A percentile compares a stretch with the other conserved stretches of the same genome.
These are phyloP conservation scores for Diaporthe nobilis DNA, from an alignment of 2,329 filamentous ascomycete genomes.

Conservation along the genomic window DNA sequence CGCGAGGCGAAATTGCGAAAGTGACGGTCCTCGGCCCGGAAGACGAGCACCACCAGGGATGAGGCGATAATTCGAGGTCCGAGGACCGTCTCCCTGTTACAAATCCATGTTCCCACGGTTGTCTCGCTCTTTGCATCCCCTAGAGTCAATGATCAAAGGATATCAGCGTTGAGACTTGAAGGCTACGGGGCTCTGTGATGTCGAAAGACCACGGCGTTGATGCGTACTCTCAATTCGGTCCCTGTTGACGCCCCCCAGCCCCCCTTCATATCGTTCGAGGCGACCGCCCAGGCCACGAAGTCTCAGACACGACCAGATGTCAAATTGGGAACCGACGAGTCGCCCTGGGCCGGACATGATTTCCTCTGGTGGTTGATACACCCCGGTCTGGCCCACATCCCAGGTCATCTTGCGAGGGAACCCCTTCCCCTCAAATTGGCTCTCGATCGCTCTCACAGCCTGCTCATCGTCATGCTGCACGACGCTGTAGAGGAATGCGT, in stretches of 20 bases:
- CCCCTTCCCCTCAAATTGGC: not conserved
- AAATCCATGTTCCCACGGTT: constrained; percentile 7
- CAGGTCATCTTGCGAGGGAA: constrained; percentile 1
- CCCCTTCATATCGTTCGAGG: not conserved
- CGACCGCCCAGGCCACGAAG: constrained; percentile 2
- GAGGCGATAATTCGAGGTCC: constrained; percentile 6
- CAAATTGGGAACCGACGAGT: not conserved
- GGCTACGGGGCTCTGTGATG: too few species aligned
- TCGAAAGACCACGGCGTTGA: too few species aligned
- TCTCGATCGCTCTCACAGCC: not conserved
- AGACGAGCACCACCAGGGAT: not conserved
- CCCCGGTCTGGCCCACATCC: not conserved
- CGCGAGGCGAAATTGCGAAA: constrained; percentile 1
- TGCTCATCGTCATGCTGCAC: not conserved
- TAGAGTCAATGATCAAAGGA: not conserved
- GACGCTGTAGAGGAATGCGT: not conserved
- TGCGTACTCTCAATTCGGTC: not conserved
- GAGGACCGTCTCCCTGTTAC: not conserved
- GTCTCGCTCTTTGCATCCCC: constrained; percentile 11
- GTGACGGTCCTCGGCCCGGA: not conserved
- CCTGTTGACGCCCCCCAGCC: not conserved
- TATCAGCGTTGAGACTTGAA: not conserved
- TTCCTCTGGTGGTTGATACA: constrained; percentile 5
- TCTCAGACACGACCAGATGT: not conserved
- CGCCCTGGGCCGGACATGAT: not conserved